A percentile compares a stretch with the other conserved stretches of the same genome.
Conservation (phyloP, 805 yeast genomes). For the Candida sakaeoensis region DNA sequence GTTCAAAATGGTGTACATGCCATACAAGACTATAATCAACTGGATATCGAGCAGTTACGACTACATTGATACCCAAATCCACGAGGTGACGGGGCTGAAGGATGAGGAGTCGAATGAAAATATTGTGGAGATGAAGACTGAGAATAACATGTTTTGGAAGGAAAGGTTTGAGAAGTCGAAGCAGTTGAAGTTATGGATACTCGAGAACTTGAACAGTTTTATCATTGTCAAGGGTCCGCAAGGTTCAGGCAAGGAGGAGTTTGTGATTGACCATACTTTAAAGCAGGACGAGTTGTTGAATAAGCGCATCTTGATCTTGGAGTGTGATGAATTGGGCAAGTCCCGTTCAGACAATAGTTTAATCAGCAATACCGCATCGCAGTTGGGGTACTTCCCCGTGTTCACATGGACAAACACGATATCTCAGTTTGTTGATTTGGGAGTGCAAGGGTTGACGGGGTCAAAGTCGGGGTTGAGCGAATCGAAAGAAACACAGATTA, state of each 20-base stretch:
- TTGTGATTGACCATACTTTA: conserved; percentile 67
- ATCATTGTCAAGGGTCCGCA: conserved; percentile 89
- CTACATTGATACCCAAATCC: conserved; percentile 26
- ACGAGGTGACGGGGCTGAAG: conserved; percentile 8
- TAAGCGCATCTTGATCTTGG: conserved; percentile 59
- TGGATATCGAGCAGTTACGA: conserved; percentile 32
- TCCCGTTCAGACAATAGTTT: conserved; percentile 71
- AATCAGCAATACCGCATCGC: conserved; percentile 63
- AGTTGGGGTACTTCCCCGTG: conserved; percentile 88
- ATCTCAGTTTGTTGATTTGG: conserved; percentile 76
- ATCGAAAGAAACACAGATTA: conserved; percentile 73
- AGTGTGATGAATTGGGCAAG: conserved; percentile 74
- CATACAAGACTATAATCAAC: conserved; percentile 21
- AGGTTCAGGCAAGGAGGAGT: conserved; percentile 88
- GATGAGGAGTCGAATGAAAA: conserved; percentile 5
- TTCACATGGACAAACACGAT: conserved; percentile 89
- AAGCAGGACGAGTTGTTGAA: conserved; percentile 42
- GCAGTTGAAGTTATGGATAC: conserved; percentile 72
- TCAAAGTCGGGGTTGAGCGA: conserved; percentile 90
- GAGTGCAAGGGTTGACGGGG: conserved; percentile 87
- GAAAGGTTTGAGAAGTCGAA: conserved; percentile 67
- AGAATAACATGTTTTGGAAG: conserved; percentile 52
- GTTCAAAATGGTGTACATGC: conserved; percentile 23
- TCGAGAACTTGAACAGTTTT: conserved; percentile 87
- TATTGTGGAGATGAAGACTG: conserved; percentile 12